Conservation (phyloP, 805 yeast genomes). For the Candida argentea region DNA sequence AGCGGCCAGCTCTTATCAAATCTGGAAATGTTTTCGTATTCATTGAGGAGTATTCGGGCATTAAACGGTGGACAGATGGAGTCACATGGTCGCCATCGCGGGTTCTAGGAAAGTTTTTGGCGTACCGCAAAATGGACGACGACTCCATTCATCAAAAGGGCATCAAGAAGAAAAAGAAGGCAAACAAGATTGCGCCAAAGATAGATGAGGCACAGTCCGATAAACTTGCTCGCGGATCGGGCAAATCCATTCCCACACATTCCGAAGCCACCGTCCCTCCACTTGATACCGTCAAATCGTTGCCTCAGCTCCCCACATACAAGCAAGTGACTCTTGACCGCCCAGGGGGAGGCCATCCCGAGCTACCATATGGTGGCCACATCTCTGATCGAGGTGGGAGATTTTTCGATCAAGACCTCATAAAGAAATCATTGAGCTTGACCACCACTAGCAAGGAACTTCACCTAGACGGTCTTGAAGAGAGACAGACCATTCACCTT, state of each 20-base stretch:
- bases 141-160: constrained; percentile 34
- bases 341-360: constrained; percentile 31
- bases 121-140: constrained; percentile 58
- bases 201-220: constrained; percentile 5
- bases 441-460: constrained; percentile 14
- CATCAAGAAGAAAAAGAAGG: constrained; percentile 30
- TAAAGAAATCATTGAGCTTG: constrained; percentile 73
- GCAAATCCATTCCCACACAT: not conserved
- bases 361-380: constrained; percentile 49
- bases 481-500: constrained; percentile 51
- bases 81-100: constrained; percentile 88
- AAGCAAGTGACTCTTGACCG: constrained; percentile 4
- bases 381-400: too few relatives aligned
- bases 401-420: constrained; percentile 64
- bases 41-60: constrained; percentile 71
- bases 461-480: constrained; percentile 14
- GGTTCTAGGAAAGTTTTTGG: constrained; percentile 73
- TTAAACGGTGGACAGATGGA: constrained; percentile 97
- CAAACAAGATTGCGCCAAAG: constrained; percentile 10
- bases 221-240: not conserved
- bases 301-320: constrained; percentile 3
- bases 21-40: constrained; percentile 82
- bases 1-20: constrained; percentile 51
- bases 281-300: constrained; percentile 2
- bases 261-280: constrained; percentile 2